Percentiles rank a stretch among this genome's conserved stretches.
Evolutionary conservation across 1,284 basidiomycete genomes (phyloP).

Genomic region (Limonomyces culmigenus): DNA sequence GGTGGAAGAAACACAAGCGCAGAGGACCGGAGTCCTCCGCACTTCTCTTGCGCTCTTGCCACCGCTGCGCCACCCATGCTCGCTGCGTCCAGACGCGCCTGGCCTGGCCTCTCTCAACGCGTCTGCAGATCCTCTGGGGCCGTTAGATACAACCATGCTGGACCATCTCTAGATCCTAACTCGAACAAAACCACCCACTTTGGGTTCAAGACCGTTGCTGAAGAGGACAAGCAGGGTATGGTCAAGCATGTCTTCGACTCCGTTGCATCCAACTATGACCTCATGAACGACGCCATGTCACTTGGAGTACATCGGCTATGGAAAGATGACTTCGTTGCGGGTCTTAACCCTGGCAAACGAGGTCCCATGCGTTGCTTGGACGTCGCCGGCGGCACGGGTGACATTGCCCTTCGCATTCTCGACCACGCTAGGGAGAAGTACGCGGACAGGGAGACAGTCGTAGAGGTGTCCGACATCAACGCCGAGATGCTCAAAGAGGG

Average conservation of each 20-base stretch:
- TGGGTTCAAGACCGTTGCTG: constrained; percentile 78
- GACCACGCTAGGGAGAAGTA: constrained; percentile 85
- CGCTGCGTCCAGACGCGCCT: no score
- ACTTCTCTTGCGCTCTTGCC: no score
- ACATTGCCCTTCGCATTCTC: constrained; percentile 89
- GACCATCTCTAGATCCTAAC: no score
- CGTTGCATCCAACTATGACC: constrained; percentile 89
- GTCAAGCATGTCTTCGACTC: constrained; percentile 93
- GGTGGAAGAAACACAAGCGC: no score
- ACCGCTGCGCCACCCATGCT: no score
- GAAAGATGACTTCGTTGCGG: constrained; percentile 87
- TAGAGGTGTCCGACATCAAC: constrained; percentile 93
- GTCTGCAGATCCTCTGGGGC: no score
- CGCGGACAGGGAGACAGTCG: constrained; percentile 75
- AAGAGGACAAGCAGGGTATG: constrained; percentile 58
- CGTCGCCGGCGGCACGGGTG: constrained; percentile 95
- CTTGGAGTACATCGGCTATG: constrained; percentile 92
- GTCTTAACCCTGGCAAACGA: constrained; percentile 62
- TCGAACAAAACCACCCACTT: constrained; percentile 55
- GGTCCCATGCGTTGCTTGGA: constrained; percentile 76
- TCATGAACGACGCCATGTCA: constrained; percentile 99
- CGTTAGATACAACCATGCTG: no score
- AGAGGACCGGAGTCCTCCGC: no score
- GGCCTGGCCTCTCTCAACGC: no score
- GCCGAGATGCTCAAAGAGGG: constrained; percentile 92